Conservation (phyloP, 2,329 filamentous ascomycete genomes). For the Aspergillus clavatus region DNA sequence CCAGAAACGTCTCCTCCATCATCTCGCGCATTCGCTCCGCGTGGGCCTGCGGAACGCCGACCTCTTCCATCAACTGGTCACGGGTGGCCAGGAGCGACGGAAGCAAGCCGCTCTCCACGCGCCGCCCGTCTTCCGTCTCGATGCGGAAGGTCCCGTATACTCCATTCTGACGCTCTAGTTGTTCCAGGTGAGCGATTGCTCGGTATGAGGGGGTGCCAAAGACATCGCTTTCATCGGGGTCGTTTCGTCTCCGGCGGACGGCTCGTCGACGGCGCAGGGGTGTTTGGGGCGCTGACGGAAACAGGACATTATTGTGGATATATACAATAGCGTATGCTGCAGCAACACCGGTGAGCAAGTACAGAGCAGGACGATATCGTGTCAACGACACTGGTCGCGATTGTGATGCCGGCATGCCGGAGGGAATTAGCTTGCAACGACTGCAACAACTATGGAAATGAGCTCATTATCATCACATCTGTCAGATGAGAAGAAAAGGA, state of each 20-base stretch:
- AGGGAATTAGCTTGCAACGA: slow-evolving; percentile 8
- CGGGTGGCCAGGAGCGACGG: slow-evolving; percentile 39
- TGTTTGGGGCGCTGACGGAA: slow-evolving; percentile 20
- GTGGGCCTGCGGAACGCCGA: slow-evolving; percentile 35
- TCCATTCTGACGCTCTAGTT: slow-evolving; percentile 37
- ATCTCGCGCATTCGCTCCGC: slow-evolving; percentile 40
- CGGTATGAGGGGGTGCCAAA: slow-evolving; percentile 32
- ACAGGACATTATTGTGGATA: slow-evolving; percentile 31
- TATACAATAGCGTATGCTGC: slow-evolving; percentile 41
- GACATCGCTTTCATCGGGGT: slow-evolving; percentile 20
- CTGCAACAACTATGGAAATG: slow-evolving; percentile 10
- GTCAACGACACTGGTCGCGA: slow-evolving; percentile 29
- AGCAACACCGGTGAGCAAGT: slow-evolving; percentile 39
- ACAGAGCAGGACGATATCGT: slow-evolving; percentile 39
- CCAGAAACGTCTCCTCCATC: slow-evolving; percentile 43
- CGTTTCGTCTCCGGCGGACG: slow-evolving; percentile 31
- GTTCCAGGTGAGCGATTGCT: slow-evolving; percentile 38
- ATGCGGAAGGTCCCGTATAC: slow-evolving; percentile 42
- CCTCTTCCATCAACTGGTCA: slow-evolving; percentile 40
- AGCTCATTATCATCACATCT: slow-evolving; percentile 15
- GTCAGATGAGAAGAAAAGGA: not conserved
- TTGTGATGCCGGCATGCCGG: slow-evolving; percentile 30
- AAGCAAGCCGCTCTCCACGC: slow-evolving; percentile 40
- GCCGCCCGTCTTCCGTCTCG: slow-evolving; percentile 38
- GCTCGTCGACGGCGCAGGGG: slow-evolving; percentile 38